These are phyloP conservation scores for Maudiozyma humilis DNA, from an alignment of 1,139 yeast genomes.

Conservation along the genomic window DNA sequence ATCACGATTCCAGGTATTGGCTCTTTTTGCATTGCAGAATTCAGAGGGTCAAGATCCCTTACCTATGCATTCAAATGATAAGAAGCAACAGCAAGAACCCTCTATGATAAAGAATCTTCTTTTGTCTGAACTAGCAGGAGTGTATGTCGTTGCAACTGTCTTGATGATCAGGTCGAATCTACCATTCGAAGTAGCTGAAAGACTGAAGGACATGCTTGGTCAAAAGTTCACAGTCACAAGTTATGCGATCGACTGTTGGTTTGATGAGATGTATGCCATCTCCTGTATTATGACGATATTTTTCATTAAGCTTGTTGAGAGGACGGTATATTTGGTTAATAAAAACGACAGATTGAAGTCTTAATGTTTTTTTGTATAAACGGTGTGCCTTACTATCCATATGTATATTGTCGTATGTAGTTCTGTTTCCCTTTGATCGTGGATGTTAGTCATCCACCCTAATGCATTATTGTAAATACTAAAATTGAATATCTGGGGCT, in stretches of 20 bases:
- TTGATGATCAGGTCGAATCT: conserved; percentile 66
- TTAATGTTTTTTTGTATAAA: neutral
- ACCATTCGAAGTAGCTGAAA: conserved; percentile 48
- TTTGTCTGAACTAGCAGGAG: conserved; percentile 63
- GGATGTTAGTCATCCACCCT: no score
- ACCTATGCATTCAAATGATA: conserved; percentile 12
- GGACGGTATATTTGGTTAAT: conserved; percentile 10
- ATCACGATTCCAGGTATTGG: conserved; percentile 22
- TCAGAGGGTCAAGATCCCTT: conserved; percentile 13
- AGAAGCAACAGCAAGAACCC: conserved; percentile 13
- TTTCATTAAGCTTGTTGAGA: conserved; percentile 34
- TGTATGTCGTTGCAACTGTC: conserved; percentile 75
- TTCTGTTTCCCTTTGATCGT: no score
- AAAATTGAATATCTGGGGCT: no score
- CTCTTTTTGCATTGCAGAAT: conserved; percentile 23
- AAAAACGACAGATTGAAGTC: neutral
- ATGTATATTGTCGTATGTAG: no score
- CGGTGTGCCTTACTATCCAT: no score
- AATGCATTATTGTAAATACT: no score
- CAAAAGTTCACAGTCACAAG: conserved; percentile 34
- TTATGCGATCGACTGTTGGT: conserved; percentile 66
- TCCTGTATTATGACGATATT: conserved; percentile 47
- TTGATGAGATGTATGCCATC: conserved; percentile 61
- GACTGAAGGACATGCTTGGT: conserved; percentile 29
- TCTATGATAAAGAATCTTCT: conserved; percentile 39